Percentiles rank a stretch among this genome's conserved stretches.
Evolutionary conservation across 306 rosid genomes (phyloP).

Genomic region (Parietaria judaica): DNA sequence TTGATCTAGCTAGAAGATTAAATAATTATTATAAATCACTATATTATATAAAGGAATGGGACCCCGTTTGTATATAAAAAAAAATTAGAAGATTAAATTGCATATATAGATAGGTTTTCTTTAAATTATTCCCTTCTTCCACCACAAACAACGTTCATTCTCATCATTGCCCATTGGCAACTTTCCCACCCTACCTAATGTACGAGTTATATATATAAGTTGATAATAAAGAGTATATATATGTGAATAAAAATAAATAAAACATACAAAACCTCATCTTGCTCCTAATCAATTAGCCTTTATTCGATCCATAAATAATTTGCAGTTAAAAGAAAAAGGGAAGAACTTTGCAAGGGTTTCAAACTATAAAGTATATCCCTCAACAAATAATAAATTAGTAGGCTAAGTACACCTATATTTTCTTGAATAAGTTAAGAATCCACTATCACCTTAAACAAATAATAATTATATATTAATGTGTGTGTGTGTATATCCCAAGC

Average conservation of each 20-base stretch:
- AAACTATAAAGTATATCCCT: constrained; percentile 15
- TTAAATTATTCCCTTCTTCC: neutral
- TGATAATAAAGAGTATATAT: constrained; percentile 13
- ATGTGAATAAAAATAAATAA: constrained; percentile 9
- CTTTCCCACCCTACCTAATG: constrained; percentile 28
- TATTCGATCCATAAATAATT: neutral
- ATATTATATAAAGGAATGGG: neutral
- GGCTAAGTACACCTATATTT: constrained; percentile 16
- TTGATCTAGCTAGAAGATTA: no score
- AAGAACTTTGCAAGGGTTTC: constrained; percentile 12
- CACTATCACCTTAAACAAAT: constrained; percentile 20
- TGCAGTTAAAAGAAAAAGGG: neutral
- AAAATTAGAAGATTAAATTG: neutral
- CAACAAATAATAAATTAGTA: constrained; percentile 11
- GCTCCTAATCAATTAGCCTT: neutral
- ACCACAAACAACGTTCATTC: constrained; percentile 29
- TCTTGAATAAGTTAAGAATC: constrained; percentile 18
- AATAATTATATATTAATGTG: neutral
- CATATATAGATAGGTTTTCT: constrained; percentile 5
- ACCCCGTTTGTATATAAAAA: neutral
- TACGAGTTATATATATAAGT: constrained; percentile 25
- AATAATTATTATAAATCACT: neutral
- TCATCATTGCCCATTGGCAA: constrained; percentile 34
- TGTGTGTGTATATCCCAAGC: neutral
- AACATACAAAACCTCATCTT: constrained; percentile 12